Evolutionary conservation across 495 filamentous ascomycete species (phyloP), one percentile per base, ranked within the genome.

Genomic region (Lepraria neglecta): DNA sequence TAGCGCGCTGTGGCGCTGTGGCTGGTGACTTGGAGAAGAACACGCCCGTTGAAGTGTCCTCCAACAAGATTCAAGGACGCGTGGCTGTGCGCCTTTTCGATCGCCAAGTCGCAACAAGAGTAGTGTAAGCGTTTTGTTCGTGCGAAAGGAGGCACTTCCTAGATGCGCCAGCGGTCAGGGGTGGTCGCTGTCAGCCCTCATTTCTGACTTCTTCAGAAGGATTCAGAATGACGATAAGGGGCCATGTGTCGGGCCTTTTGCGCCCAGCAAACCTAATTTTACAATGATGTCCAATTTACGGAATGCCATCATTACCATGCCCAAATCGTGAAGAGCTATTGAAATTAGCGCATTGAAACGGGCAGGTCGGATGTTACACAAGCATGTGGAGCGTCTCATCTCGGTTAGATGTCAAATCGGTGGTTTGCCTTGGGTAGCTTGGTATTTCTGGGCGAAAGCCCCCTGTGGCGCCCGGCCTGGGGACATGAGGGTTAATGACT

Each of bases 191-290:
- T 54, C 51, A 28, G 51, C 11, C 31, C 51, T 54, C 51, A 51
- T 33, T 4, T 53, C 30, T 35, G 9, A 10, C 2, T 38, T 10
- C 12, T 12, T 38, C 35, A 38, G 5, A 1, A 38, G 33, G 33
- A 38, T 38, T 53, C 51, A 33, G 51, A 38, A 38, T 54, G 30
- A 54, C 51, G 51, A 54, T 35, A 54, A 54, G 51, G 51, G 51
- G 51, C 9, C 31, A 12, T n/a, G 17, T 11, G 6, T 3, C 11
- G 31, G 31, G 28, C 17, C n/a, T 19, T 38, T 38, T 11, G 48
- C 48, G 15, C 27, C 48, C 15, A 30, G 27, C 4, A 21, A 11
- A 51, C 3, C 27, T 52, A 52, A 52, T 52, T 9, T 52, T 30
- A 52, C 48, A 31, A 6, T 30, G 47, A 51, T 51, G 47, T 21